Evolutionary conservation across 2,329 filamentous ascomycete species (phyloP).

Genomic region (Claviceps sp.): DNA sequence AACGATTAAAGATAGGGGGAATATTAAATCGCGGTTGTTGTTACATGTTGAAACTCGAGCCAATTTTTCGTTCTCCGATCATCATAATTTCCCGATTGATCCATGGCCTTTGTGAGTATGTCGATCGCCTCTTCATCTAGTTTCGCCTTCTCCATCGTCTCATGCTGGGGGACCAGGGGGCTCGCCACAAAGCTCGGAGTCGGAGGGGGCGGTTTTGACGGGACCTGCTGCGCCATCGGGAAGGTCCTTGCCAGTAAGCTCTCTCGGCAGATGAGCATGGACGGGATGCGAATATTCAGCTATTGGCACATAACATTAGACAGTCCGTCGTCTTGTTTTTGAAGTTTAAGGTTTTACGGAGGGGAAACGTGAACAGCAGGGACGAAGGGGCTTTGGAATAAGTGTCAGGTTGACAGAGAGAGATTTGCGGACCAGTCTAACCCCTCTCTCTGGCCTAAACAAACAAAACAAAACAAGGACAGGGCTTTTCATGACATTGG

Average conservation of each 20-base stretch:
- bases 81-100: conserved; percentile 21
- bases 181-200: conserved; percentile 21
- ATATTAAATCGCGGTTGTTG: conserved; percentile 6
- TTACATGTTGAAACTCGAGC: conserved; percentile 17
- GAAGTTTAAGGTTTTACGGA: not conserved
- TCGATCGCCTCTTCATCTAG: conserved; percentile 30
- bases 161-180: conserved; percentile 34
- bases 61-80: conserved; percentile 25
- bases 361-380: not conserved
- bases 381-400: too few species aligned
- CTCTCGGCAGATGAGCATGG: conserved; percentile 47
- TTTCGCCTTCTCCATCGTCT: conserved; percentile 32
- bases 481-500: not conserved
- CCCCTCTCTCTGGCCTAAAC: too few species aligned
- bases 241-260: conserved; percentile 32
- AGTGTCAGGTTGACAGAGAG: too few species aligned
- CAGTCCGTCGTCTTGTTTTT: not conserved
- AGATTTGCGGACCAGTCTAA: too few species aligned
- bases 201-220: conserved; percentile 22
- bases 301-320: conserved; percentile 12
- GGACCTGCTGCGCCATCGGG: conserved; percentile 27
- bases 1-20: not conserved
- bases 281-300: conserved; percentile 46
- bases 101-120: conserved; percentile 26
- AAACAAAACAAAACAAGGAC: not conserved